Percentiles rank a stretch among this genome's conserved stretches.
Conservation (phyloP, 352 stramenopile genomes). For the Pythium sp. region DNA sequence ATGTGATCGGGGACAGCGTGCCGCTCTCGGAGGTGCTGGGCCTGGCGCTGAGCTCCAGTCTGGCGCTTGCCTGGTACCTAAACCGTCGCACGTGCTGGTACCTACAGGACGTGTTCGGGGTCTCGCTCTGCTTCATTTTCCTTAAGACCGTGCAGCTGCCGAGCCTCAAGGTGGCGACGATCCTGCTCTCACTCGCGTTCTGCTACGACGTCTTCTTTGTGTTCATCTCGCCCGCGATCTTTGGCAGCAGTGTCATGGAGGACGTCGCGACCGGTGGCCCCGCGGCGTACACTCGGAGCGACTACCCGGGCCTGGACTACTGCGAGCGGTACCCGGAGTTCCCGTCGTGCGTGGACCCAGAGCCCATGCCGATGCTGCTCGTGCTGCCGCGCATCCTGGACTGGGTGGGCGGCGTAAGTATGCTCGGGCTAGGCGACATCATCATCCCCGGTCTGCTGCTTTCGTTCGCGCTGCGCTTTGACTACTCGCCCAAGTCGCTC, state of each 20-base stretch:
- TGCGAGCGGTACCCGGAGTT: constrained; percentile 69
- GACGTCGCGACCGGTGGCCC: constrained; percentile 90
- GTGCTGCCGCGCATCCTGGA: constrained; percentile 90
- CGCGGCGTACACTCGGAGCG: constrained; percentile 60
- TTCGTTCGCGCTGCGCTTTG: constrained; percentile 90
- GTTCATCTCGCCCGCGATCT: constrained; percentile 90
- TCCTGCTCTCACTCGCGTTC: constrained; percentile 91
- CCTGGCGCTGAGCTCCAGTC: constrained; percentile 26
- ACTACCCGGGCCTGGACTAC: constrained; percentile 71
- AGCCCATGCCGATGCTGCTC: constrained; percentile 94
- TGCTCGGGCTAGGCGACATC: constrained; percentile 96
- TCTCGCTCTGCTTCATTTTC: constrained; percentile 93
- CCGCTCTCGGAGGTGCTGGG: constrained; percentile 52
- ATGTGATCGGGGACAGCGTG: constrained; percentile 35
- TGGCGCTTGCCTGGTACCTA: constrained; percentile 64
- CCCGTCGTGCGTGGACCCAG: constrained; percentile 67
- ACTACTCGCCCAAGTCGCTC: constrained; percentile 58
- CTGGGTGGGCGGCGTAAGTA: constrained; percentile 88
- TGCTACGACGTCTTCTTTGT: constrained; percentile 97
- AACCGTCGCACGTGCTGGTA: constrained; percentile 72
- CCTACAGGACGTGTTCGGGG: constrained; percentile 90
- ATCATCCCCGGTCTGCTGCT: constrained; percentile 94
- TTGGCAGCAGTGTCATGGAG: constrained; percentile 91
- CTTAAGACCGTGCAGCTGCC: constrained; percentile 89
- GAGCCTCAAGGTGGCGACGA: constrained; percentile 86